phyloP scores from a whole-genome alignment of 768 basidiomycete species.

The Phaeotremella fagi region DNA sequence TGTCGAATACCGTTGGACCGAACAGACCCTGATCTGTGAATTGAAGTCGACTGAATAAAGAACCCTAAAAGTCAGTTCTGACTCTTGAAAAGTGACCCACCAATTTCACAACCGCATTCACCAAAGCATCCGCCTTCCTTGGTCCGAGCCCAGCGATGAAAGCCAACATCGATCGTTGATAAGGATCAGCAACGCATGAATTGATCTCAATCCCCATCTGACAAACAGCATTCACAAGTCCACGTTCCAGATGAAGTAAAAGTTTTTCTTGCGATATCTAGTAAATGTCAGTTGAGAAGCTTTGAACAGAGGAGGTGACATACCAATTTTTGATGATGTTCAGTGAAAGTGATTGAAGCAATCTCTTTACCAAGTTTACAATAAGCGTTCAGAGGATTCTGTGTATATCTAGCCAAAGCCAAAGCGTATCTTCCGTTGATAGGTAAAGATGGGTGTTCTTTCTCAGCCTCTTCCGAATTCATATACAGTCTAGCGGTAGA shows the following conservation, averaged over 20 bases:
- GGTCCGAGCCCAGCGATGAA: constrained; percentile 92
- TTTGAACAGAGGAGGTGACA: constrained; percentile 27
- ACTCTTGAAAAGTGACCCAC: constrained; percentile 53
- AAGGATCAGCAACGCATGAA: constrained; percentile 76
- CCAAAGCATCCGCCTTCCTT: constrained; percentile 78
- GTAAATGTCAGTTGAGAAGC: constrained; percentile 3
- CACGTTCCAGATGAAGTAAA: constrained; percentile 71
- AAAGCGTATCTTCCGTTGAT: constrained; percentile 84
- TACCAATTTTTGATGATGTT: constrained; percentile 81
- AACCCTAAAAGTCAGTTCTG: constrained; percentile 58
- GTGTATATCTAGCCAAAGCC: constrained; percentile 84
- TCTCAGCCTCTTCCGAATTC: constrained; percentile 74
- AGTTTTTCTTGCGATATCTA: constrained; percentile 85
- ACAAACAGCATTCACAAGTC: constrained; percentile 83
- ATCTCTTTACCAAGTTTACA: constrained; percentile 83
- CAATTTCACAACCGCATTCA: constrained; percentile 65
- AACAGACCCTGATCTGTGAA: constrained; percentile 76
- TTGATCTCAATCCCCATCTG: constrained; percentile 95
- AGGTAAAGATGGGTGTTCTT: constrained; percentile 75
- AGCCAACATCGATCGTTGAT: constrained; percentile 81
- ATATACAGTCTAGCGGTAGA: constrained; percentile 92
- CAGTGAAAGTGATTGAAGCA: constrained; percentile 72
- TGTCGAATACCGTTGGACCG: constrained; percentile 83
- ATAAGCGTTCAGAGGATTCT: constrained; percentile 91
- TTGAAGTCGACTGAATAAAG: constrained; percentile 81